Percentiles rank a stretch among this genome's conserved stretches.
Conservation (phyloP, 176 grass and related monocot genomes). For the Raddia guianensis region DNA sequence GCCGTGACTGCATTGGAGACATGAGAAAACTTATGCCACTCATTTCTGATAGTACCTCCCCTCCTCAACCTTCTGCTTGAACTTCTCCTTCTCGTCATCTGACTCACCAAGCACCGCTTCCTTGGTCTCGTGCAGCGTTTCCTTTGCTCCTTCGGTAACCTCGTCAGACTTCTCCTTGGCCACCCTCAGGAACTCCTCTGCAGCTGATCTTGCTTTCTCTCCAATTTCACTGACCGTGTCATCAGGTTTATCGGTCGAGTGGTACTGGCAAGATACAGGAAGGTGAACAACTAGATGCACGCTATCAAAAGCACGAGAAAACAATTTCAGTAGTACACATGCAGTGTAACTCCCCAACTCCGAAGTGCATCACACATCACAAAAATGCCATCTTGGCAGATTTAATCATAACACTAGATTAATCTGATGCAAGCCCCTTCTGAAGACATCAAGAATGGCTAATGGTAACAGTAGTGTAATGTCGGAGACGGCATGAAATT, state of each 20-base stretch:
- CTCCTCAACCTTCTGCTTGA: constrained; percentile 68
- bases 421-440: background rate
- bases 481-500: background rate
- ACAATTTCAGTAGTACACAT: background rate
- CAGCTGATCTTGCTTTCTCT: constrained; percentile 75
- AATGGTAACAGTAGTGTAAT: background rate
- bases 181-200: constrained; percentile 76
- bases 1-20: background rate
- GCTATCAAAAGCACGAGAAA: background rate
- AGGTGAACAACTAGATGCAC: background rate
- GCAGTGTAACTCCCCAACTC: too few species aligned
- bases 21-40: background rate
- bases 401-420: background rate
- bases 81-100: constrained; percentile 57
- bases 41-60: constrained; percentile 57
- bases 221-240: constrained; percentile 50
- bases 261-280: constrained; percentile 6
- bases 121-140: constrained; percentile 59
- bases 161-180: constrained; percentile 84
- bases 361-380: background rate
- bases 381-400: background rate
- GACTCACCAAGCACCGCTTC: constrained; percentile 64
- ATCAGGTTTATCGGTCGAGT: constrained; percentile 55
- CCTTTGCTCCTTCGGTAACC: constrained; percentile 48
- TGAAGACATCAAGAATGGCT: background rate